Base-by-base conservation (phyloP, 1,284 basidiomycete genomes). In the Agroathelia rolfsii region DNA sequence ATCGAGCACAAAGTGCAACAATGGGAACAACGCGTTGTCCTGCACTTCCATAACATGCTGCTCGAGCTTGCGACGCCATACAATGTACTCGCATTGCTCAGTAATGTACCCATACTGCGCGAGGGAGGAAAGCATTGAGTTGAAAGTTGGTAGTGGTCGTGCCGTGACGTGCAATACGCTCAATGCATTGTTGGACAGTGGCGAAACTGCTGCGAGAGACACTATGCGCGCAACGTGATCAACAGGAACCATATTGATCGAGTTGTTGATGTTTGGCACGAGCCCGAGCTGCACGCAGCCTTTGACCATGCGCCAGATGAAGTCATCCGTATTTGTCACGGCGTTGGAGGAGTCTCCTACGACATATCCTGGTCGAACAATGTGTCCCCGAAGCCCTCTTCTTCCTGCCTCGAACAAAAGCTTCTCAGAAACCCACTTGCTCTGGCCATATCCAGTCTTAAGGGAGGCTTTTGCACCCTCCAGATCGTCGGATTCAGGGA, bases 271-370 rank as follows among this genome's bases (percentile, higher is more conserved):
- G 53, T 99, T 88, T 1, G 95, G 95, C 2, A 93, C 79, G 26
- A 92, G 72, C 3, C 94, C 94, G 5, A 98, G 78, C 56, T 99
- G 95, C 29, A 95, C 72, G 53, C 92, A 96, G 15, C 95, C 95
- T 59, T 98, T 98, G 53, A 97, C 88, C 53, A 99, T 67, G 13
- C 95, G 77, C 93, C 94, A 97, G 36, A 99, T 74, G 59, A 99
- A 99, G 58, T 99, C 95, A 49, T 99, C 95, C 22, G 95, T 98
- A 61, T 99, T 99, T 17, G 93, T 97, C 2, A 96, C 93, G 32
- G 87, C 92, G 14, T 79, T 78, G 38, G 60, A 59, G 9, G 92
- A 89, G 58, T 96, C 89, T 28, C 95, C 95, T 24, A 99, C 86
- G 24, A 99, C 81, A 61, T 99, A 99, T 5, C 92, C 90, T 0